Percentiles rank a stretch among this genome's conserved stretches.
phyloP scores from a whole-genome alignment of 2,329 filamentous ascomycete species.

The Trichoderma atrobrunneum region DNA sequence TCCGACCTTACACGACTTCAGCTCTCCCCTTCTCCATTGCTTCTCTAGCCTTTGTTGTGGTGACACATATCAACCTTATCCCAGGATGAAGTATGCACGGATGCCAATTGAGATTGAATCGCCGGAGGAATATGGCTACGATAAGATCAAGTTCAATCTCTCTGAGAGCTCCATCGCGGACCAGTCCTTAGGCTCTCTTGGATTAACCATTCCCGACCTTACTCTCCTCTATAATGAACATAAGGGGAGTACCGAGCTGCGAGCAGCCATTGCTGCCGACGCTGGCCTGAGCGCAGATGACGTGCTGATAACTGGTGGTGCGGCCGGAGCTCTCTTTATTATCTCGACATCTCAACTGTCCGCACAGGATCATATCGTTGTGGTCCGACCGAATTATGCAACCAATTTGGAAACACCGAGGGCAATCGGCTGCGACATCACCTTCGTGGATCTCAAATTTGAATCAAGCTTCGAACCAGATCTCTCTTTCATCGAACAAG shows the following conservation, averaged over 20 bases:
- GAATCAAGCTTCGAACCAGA: constrained; percentile 19
- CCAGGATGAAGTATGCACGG: constrained; percentile 26
- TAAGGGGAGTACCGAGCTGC: constrained; percentile 21
- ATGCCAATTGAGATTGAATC: constrained; percentile 29
- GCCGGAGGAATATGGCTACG: constrained; percentile 25
- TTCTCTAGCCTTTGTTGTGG: neutral
- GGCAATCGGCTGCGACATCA: constrained; percentile 26
- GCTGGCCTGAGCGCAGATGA: constrained; percentile 20
- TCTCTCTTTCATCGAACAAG: neutral
- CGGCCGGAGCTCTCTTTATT: neutral
- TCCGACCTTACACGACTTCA: neutral
- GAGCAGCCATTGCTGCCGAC: constrained; percentile 20
- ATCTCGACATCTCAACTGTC: neutral
- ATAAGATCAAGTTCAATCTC: constrained; percentile 26
- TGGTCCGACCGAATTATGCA: constrained; percentile 25
- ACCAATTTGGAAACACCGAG: constrained; percentile 26
- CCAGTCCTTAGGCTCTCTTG: constrained; percentile 23
- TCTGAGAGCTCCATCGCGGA: constrained; percentile 27
- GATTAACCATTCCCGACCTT: constrained; percentile 22
- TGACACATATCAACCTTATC: neutral
- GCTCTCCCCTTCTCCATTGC: no score
- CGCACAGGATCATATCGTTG: neutral
- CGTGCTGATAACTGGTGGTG: neutral
- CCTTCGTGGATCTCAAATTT: constrained; percentile 25
- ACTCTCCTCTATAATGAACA: constrained; percentile 26